These are phyloP conservation scores for Linnemannia zychae DNA, from an alignment of 192 early-diverging fungal species.

Conservation along the genomic window DNA sequence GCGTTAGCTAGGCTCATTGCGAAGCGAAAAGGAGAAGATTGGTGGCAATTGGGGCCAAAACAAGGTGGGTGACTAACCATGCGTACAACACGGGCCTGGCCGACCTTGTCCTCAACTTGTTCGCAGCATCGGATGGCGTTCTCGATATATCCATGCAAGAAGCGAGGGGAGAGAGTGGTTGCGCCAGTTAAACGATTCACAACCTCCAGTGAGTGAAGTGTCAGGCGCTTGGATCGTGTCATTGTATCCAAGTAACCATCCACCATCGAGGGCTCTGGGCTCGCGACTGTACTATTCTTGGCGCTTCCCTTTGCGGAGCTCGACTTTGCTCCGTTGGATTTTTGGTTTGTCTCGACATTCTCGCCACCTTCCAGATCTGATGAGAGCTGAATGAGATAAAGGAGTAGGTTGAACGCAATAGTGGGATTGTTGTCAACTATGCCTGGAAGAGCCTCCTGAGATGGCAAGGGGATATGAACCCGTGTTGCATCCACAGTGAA, in stretches of 20 bases:
- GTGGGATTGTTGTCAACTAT: slow-evolving; percentile 53
- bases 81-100: slow-evolving; percentile 59
- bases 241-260: slow-evolving; percentile 46
- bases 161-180: slow-evolving; percentile 46
- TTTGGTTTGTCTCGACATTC: background rate
- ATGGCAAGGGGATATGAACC: slow-evolving; percentile 50
- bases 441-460: slow-evolving; percentile 41
- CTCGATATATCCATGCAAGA: slow-evolving; percentile 56
- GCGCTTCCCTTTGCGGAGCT: slow-evolving; percentile 10
- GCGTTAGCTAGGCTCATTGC: background rate
- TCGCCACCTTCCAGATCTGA: slow-evolving; percentile 26
- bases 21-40: background rate
- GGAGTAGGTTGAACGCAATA: slow-evolving; percentile 50
- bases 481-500: slow-evolving; percentile 26
- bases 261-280: slow-evolving; percentile 44
- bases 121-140: slow-evolving; percentile 60
- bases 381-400: slow-evolving; percentile 49
- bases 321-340: slow-evolving; percentile 19
- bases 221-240: slow-evolving; percentile 48
- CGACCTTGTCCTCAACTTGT: slow-evolving; percentile 55
- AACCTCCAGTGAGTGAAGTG: slow-evolving; percentile 55
- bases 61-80: slow-evolving; percentile 37
- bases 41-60: background rate
- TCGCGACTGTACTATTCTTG: slow-evolving; percentile 15
- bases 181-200: slow-evolving; percentile 55